phyloP scores from a whole-genome alignment of 2,329 filamentous ascomycete genomes.

The Beauveria caledonica region DNA sequence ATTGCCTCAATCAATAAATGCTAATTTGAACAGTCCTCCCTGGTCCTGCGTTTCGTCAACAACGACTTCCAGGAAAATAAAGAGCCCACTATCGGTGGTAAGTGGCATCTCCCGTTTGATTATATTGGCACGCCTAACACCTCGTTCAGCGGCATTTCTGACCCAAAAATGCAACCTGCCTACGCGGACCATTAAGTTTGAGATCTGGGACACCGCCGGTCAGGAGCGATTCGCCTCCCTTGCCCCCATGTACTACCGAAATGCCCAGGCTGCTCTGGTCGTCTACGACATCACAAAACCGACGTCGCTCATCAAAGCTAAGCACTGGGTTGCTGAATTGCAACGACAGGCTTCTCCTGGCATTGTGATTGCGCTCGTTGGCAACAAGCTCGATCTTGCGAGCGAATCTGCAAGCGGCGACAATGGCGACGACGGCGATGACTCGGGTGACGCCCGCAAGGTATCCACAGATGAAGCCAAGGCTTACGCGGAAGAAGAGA shows the following conservation, averaged over 20 bases:
- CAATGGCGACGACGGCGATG: slow-evolving; percentile 49
- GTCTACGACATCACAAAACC: slow-evolving; percentile 98
- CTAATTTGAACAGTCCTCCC: slow-evolving; percentile 62
- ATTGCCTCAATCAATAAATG: neutral
- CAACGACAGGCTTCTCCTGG: slow-evolving; percentile 93
- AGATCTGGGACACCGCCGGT: slow-evolving; percentile 97
- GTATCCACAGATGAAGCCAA: slow-evolving; percentile 87
- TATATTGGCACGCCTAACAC: neutral
- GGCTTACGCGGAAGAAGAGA: slow-evolving; percentile 89
- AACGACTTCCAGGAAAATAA: slow-evolving; percentile 99
- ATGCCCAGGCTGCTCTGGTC: slow-evolving; percentile 92
- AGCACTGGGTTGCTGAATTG: slow-evolving; percentile 97
- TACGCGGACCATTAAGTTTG: slow-evolving; percentile 83
- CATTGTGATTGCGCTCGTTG: slow-evolving; percentile 93
- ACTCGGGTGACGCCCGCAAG: slow-evolving; percentile 70
- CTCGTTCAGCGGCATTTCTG: slow-evolving; percentile 72
- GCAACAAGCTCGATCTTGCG: slow-evolving; percentile 91
- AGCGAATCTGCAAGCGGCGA: slow-evolving; percentile 46
- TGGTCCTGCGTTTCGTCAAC: slow-evolving; percentile 97
- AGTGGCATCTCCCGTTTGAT: slow-evolving; percentile 20
- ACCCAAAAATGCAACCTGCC: slow-evolving; percentile 98
- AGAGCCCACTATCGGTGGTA: slow-evolving; percentile 97
- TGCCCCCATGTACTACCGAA: slow-evolving; percentile 99
- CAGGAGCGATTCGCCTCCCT: slow-evolving; percentile 96
- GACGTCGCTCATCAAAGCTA: slow-evolving; percentile 89